Evolutionary conservation across 2,329 filamentous ascomycete species (phyloP), one percentile per base, ranked within the genome.

Genomic region (Geoglossum cookeanum): DNA sequence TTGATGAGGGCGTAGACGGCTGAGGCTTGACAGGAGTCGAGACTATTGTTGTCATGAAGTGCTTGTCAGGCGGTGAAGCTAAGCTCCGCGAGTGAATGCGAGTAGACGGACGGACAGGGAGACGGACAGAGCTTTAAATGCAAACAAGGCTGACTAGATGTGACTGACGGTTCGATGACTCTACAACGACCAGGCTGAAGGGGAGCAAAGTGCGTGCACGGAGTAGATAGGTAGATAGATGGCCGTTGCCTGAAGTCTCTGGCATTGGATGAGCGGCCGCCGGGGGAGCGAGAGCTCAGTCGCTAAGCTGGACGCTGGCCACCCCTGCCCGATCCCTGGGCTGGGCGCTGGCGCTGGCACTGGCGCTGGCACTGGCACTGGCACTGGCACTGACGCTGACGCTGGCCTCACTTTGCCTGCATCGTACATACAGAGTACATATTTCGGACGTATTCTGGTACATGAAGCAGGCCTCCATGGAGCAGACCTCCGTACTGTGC

Each of bases 1-100:
- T 9, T 11, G 54, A 55, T 55, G 54, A 44, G 29, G 32, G 44
- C 29, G 54, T n/a, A 45, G 17, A 35, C 22, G 33, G 49, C 37
- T 53, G 49, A 35, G 30, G 49, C 30, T 53, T 53, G 15, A 37
- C 8, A 37, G 30, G 49, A 32, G 49, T 53, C 29, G 32, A 53
- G 49, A n/a, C 49, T 53, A 32, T n/a, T 9, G 32, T 37, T 35
- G 49, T 53, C 49, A 53, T 53, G 49, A 53, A 53, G 49, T 32
- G 47, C 17, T 52, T n/a, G 11, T 29, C 27, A 15, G 48, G 45
- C 27, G 48, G 48, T 53, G 49, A 53, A 53, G 27, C 49, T 53
- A n/a, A 53, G 30, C 49, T 53, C 49, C 49, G 49, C 49, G 49
- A 53, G 37, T 22, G 49, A 51, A 30, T 33, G 30, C 29, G 30